phyloP scores from a whole-genome alignment of 192 early-diverging fungal genomes.

The Mortierella antarctica region DNA sequence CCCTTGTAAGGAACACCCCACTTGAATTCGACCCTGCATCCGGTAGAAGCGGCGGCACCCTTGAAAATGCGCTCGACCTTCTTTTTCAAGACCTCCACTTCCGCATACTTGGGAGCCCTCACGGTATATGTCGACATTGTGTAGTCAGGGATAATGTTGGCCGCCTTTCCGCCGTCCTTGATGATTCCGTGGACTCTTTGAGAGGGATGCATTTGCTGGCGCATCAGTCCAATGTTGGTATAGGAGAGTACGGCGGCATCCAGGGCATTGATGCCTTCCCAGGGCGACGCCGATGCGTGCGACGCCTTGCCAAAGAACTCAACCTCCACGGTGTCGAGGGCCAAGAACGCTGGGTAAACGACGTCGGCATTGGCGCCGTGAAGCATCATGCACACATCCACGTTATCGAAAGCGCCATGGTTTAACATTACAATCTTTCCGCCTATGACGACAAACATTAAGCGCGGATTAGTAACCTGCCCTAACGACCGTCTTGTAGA shows the following conservation, averaged over 20 bases:
- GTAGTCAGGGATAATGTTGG: slow-evolving; percentile 74
- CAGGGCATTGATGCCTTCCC: slow-evolving; percentile 78
- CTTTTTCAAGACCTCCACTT: slow-evolving; percentile 65
- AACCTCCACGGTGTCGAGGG: slow-evolving; percentile 58
- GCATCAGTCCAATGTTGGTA: slow-evolving; percentile 74
- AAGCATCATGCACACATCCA: slow-evolving; percentile 84
- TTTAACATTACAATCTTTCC: slow-evolving; percentile 83
- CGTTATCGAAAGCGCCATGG: slow-evolving; percentile 73
- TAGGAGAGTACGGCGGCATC: slow-evolving; percentile 76
- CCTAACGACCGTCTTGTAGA: not conserved
- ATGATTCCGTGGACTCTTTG: slow-evolving; percentile 84
- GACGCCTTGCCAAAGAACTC: slow-evolving; percentile 80
- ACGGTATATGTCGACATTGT: slow-evolving; percentile 69
- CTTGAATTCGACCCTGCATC: slow-evolving; percentile 66
- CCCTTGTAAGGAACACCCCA: slow-evolving; percentile 68
- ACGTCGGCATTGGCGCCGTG: slow-evolving; percentile 73
- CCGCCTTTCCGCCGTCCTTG: slow-evolving; percentile 74
- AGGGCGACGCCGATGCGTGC: slow-evolving; percentile 72
- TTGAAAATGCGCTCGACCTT: slow-evolving; percentile 70
- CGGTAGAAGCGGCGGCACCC: slow-evolving; percentile 76
- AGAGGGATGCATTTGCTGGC: slow-evolving; percentile 77
- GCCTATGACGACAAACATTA: slow-evolving; percentile 51
- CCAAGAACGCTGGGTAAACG: slow-evolving; percentile 60
- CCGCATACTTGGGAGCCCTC: slow-evolving; percentile 62
- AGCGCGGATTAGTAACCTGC: not conserved